phyloP scores from a whole-genome alignment of 2,329 filamentous ascomycete genomes.

The Monilinia fructigena region DNA sequence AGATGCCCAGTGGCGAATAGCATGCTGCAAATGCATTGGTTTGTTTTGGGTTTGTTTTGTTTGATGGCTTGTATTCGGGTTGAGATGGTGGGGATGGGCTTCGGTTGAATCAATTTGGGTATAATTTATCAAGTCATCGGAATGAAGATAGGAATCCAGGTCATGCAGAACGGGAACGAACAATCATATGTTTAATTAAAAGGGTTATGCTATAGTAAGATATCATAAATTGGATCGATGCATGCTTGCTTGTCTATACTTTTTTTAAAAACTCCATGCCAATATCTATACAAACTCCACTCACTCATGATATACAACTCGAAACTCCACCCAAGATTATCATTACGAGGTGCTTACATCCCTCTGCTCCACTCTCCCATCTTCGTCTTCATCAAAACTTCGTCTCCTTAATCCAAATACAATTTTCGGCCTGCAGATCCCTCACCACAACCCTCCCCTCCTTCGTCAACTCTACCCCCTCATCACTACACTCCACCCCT shows the following conservation, averaged over 20 bases:
- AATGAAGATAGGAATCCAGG: not conserved
- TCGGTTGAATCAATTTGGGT: no score
- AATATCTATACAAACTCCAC: not conserved
- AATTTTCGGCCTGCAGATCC: conserved; percentile 28
- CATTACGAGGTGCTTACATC: not conserved
- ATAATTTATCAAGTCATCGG: no score
- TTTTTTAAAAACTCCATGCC: not conserved
- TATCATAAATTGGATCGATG: not conserved
- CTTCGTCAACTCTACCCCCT: conserved; percentile 55
- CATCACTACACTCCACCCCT: conserved; percentile 58
- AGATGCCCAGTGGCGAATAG: no score
- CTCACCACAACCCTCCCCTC: conserved; percentile 26
- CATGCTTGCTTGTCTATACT: not conserved
- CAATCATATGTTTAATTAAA: no score
- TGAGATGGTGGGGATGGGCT: no score
- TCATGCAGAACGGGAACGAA: no score
- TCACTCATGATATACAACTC: not conserved
- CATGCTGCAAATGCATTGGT: no score
- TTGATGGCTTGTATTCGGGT: no score
- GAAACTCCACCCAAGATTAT: not conserved
- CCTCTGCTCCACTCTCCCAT: no score
- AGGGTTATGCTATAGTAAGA: not conserved
- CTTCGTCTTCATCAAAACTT: not conserved
- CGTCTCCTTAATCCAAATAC: conserved; percentile 10
- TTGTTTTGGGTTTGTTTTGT: no score